Evolutionary conservation across 257 asterid genomes (phyloP), one percentile per base, ranked within the genome.

Genomic region (Gentiana dahurica): DNA sequence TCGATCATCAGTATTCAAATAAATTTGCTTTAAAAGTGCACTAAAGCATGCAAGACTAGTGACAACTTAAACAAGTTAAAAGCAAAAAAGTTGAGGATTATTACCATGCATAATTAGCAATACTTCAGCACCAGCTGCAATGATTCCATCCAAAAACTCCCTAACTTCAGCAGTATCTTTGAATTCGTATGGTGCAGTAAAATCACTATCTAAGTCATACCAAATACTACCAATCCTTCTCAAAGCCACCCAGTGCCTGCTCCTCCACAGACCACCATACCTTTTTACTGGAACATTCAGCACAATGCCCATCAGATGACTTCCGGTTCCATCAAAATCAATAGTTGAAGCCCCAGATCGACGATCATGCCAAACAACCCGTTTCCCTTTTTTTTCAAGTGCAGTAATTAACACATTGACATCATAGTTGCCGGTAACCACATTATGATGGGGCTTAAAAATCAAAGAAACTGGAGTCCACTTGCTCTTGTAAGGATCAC

Each of bases 191-290:
- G 98, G 94, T 43, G 71, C 55, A 59, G 76, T 59, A 44, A 81
- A 64, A 72, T 90, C 94, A 59, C 98, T 87, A 74, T 90, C 98
- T 69, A 87, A 72, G 79, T 84, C 85, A 74, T 81, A 82, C 95
- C 96, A 90, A 59, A 74, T 70, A 7, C 66, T 63, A 12, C 66
- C 84, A 58, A 90, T 64, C 71, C 63, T 79, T 70, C 76, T 81
- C 75, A 87, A 41, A 4, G 96, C 70, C 66, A 87, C 65, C 95
- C 95, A 87, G 56, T 90, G 98, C 70, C 98, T 76, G 54, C 95
- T 49, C 72, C 51, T 81, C 96, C 94, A 87, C 1, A 90, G 71
- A 2, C 89, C 84, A 4, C 62, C 81, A 54, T 70, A 81, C 81
- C 72, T 82, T 68, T 64, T 81, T 5, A 90, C 94, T 0, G 77